phyloP scores from a whole-genome alignment of 805 yeast genomes.

The Wickerhamiella musiphila region DNA sequence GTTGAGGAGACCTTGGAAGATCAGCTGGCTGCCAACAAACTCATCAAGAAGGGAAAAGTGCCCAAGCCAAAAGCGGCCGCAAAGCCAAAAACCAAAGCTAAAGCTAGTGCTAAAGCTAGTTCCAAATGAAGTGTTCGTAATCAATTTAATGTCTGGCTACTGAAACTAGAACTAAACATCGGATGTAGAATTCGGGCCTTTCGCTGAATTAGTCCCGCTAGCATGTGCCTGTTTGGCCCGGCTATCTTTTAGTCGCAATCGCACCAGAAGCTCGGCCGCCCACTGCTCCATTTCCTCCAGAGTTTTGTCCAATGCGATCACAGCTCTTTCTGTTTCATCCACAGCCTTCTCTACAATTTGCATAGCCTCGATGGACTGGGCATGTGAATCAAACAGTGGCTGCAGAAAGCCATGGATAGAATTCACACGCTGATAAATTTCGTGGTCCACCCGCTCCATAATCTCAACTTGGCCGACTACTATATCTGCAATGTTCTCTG shows the following conservation, averaged over 20 bases:
- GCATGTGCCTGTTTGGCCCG: neutral
- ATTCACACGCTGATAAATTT: slow-evolving; percentile 1
- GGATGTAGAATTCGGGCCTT: too few relatives aligned
- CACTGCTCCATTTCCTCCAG: slow-evolving; percentile 45
- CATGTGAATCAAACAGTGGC: slow-evolving; percentile 7
- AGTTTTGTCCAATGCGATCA: slow-evolving; percentile 26
- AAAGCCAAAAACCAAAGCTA: neutral
- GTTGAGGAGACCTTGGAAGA: slow-evolving; percentile 24
- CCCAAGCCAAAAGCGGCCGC: neutral
- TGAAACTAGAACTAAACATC: too few relatives aligned
- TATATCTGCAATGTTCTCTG: slow-evolving; percentile 11
- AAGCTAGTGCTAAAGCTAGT: neutral
- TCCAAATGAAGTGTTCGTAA: neutral
- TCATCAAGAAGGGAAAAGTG: slow-evolving; percentile 7
- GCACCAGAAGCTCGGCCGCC: slow-evolving; percentile 37
- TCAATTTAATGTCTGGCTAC: too few relatives aligned
- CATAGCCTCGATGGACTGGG: neutral
- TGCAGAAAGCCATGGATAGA: slow-evolving; percentile 8
- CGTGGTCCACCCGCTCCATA: slow-evolving; percentile 7
- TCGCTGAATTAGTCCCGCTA: too few relatives aligned
- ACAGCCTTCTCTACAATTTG: slow-evolving; percentile 6
- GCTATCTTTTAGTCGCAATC: slow-evolving; percentile 13
- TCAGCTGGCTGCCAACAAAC: slow-evolving; percentile 21
- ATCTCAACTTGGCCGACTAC: slow-evolving; percentile 7
- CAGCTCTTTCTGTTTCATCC: slow-evolving; percentile 9